Conservation (phyloP, 2,329 filamentous ascomycete genomes). For the Fusarium nematophilum region DNA sequence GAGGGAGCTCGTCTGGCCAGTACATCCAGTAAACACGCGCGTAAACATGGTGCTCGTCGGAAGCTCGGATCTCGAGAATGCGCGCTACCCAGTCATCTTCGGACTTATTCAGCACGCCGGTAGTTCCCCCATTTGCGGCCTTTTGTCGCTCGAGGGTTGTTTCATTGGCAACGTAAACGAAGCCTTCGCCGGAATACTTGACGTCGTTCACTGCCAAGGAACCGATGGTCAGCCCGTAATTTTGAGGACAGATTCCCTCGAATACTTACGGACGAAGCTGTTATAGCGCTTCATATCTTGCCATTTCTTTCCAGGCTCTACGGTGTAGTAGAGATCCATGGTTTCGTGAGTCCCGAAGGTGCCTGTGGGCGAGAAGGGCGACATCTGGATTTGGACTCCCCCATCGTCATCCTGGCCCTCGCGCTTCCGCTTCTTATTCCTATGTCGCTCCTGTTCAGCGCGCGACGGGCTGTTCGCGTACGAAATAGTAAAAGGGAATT, state of each 20-base stretch:
- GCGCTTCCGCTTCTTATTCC: slow-evolving; percentile 61
- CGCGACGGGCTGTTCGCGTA: slow-evolving; percentile 45
- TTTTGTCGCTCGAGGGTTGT: slow-evolving; percentile 66
- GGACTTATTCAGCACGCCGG: slow-evolving; percentile 41
- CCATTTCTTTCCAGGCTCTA: slow-evolving; percentile 65
- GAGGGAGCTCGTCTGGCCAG: slow-evolving; percentile 76
- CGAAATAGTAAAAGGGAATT: slow-evolving; percentile 64
- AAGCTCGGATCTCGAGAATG: slow-evolving; percentile 80
- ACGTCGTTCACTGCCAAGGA: slow-evolving; percentile 62
- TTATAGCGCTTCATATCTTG: slow-evolving; percentile 70
- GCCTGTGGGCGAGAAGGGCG: slow-evolving; percentile 65
- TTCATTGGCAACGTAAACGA: slow-evolving; percentile 69
- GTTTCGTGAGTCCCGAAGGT: slow-evolving; percentile 65
- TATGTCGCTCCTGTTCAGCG: slow-evolving; percentile 51
- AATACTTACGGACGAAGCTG: slow-evolving; percentile 68
- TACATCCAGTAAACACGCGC: slow-evolving; percentile 83
- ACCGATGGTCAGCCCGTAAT: slow-evolving; percentile 30
- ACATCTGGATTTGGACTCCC: slow-evolving; percentile 61
- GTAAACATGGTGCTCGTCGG: slow-evolving; percentile 79
- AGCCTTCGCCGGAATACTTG: slow-evolving; percentile 69
- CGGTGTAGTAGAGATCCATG: slow-evolving; percentile 66
- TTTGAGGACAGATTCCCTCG: slow-evolving; percentile 14
- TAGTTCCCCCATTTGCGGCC: slow-evolving; percentile 49
- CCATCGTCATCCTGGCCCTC: slow-evolving; percentile 58
- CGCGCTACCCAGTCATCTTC: slow-evolving; percentile 78